Evolutionary conservation across 2,329 filamentous ascomycete genomes (phyloP), one percentile per base, ranked within the genome.

Genomic region (Colletotrichum kahawae): DNA sequence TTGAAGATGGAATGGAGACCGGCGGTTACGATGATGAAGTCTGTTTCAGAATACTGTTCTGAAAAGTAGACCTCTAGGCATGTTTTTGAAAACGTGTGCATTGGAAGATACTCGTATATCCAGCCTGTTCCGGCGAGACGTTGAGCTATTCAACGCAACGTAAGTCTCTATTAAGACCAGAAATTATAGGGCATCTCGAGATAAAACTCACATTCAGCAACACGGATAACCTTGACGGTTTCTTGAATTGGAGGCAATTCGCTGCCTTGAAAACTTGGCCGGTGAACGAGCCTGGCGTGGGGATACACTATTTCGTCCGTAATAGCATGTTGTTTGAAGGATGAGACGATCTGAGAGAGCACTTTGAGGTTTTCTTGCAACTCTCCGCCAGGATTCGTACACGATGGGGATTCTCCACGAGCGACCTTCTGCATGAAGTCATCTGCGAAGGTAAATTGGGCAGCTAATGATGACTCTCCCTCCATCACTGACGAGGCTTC

Each of bases 401-500:
- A 51, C 0, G 43, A 69, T 12, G 71, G 62, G 9, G 81, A 78
- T 13, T 78, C 79, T 6, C 79, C 79, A 7, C 77, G 79, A 13
- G 84, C 83, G 5, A 82, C 83, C 70, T 85, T 83, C 27, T 85
- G 81, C 1, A 87, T 77, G 57, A 88, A 86, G 60, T 88, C 84
- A 14, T 84, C 87, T 27, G 87, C 87, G 75, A 88, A 88, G 18
- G 82, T 83, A 1, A 86, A 86, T 67, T 88, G 87, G 2, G 87
- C 87, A 7, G 86, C 82, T 10, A 88, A 76, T 1, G 86, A 88
- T 3, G 86, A 87, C 68, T 85, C 85, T 4, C 86, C 87, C 54
- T 88, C 86, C 7, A 88, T 78, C 1, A 84, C 79, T 2, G 81
- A 34, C 56, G 67, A n/a, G 18, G 34, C 6, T 13, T 7, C 48